These are phyloP conservation scores for Colletotrichum somersetense DNA, from an alignment of 2,329 filamentous ascomycete genomes.

Conservation along the genomic window DNA sequence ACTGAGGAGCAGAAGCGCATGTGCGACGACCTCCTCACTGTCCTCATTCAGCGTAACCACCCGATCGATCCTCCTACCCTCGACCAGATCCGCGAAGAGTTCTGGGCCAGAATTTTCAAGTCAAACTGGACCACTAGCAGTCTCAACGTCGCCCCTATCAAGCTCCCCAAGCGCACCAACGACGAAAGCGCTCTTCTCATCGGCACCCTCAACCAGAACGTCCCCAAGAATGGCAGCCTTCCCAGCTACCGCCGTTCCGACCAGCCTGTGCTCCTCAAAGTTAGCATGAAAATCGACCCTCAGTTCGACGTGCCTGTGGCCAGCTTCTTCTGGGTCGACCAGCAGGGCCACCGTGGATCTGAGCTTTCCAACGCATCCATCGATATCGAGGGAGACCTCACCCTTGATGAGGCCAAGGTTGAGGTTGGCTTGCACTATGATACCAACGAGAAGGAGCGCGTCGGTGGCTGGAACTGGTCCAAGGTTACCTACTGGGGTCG, in stretches of 20 bases:
- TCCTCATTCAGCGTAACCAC: constrained; percentile 7
- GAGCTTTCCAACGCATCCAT: constrained; percentile 16
- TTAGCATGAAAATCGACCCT: constrained; percentile 16
- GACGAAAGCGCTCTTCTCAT: constrained; percentile 29
- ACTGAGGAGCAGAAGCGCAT: neutral
- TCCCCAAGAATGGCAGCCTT: constrained; percentile 3
- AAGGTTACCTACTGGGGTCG: constrained; percentile 34
- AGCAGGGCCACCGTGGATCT: constrained; percentile 16
- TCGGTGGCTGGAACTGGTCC: constrained; percentile 28
- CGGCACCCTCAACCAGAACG: constrained; percentile 31
- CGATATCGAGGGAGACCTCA: constrained; percentile 16
- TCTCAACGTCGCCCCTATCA: neutral
- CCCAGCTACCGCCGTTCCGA: constrained; percentile 28
- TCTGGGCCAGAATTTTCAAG: constrained; percentile 24
- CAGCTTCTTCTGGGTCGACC: constrained; percentile 34
- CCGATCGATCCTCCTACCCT: constrained; percentile 11
- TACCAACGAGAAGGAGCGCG: constrained; percentile 22
- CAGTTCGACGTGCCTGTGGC: neutral
- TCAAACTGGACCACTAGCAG: constrained; percentile 19
- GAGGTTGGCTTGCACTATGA: constrained; percentile 26
- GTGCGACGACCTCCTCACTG: constrained; percentile 27
- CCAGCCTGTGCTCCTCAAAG: constrained; percentile 20
- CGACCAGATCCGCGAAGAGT: neutral
- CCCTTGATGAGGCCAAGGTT: neutral
- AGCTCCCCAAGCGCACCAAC: constrained; percentile 17